Percentiles rank a stretch among this genome's conserved stretches.
Evolutionary conservation across 345 rosid genomes (phyloP).

Genomic region (Eucalyptus victrix): DNA sequence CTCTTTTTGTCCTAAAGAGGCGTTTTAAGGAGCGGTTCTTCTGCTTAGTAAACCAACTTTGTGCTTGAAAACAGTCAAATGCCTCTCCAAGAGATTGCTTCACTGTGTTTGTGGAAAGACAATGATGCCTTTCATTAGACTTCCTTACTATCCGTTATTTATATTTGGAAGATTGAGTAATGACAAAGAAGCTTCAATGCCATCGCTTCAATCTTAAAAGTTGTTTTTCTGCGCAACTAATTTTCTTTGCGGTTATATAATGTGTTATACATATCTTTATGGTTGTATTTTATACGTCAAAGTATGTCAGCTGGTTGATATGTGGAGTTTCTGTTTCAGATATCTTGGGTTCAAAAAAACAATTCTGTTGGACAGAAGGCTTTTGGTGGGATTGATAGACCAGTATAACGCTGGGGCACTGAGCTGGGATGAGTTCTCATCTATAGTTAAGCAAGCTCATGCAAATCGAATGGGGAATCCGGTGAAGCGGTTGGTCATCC

Average conservation of each 20-base stretch:
- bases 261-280: background rate
- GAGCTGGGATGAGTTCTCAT: conserved; percentile 19
- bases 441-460: conserved; percentile 9
- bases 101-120: background rate
- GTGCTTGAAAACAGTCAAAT: background rate
- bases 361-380: conserved; percentile 9
- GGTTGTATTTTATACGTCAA: background rate
- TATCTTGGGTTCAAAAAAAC: conserved; percentile 20
- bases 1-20: background rate
- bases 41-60: background rate
- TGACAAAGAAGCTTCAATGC: background rate
- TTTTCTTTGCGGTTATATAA: background rate
- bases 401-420: conserved; percentile 5
- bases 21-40: background rate
- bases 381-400: conserved; percentile 13
- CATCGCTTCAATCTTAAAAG: background rate
- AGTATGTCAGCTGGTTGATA: background rate
- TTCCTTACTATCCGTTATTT: background rate
- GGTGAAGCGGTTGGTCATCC: conserved; percentile 10
- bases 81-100: background rate
- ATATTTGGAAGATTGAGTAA: background rate
- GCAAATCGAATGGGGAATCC: conserved; percentile 18
- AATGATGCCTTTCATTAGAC: background rate
- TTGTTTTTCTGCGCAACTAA: background rate
- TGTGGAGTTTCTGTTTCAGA: background rate